These are phyloP conservation scores for Mycena polygramma DNA, from an alignment of 768 basidiomycete genomes.

Conservation along the genomic window DNA sequence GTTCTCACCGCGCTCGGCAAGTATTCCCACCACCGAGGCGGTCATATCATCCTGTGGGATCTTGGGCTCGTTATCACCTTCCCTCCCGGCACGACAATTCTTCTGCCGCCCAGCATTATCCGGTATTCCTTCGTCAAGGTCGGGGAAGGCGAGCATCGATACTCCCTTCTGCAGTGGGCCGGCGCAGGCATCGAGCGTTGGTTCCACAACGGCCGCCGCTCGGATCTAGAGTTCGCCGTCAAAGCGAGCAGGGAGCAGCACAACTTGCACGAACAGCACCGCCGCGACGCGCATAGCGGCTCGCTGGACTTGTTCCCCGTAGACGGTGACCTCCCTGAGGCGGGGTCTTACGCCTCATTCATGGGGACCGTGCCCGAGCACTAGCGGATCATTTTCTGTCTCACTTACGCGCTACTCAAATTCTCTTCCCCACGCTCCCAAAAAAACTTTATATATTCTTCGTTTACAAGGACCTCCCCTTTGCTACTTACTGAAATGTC, in stretches of 20 bases:
- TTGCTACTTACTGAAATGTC: no score
- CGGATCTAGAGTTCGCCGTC: not conserved
- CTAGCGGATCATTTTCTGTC: not conserved
- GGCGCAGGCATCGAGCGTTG: conserved; percentile 8
- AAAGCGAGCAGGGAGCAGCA: not conserved
- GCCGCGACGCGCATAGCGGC: not conserved
- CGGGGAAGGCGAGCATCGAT: not conserved
- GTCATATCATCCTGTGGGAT: conserved; percentile 6
- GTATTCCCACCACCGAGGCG: not conserved
- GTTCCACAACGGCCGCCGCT: not conserved
- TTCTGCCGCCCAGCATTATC: conserved; percentile 4
- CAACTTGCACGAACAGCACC: not conserved
- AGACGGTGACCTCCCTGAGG: not conserved
- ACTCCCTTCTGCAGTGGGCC: conserved; percentile 9
- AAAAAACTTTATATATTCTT: no score
- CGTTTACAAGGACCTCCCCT: no score
- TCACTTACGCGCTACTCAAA: no score
- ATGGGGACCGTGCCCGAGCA: not conserved
- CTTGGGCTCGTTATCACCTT: conserved; percentile 1
- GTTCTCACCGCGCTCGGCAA: not conserved
- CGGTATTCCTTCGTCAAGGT: conserved; percentile 17
- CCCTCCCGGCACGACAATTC: conserved; percentile 2
- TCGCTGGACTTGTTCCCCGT: not conserved
- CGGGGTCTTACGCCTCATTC: not conserved
- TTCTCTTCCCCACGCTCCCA: no score